A percentile compares a stretch with the other conserved stretches of the same genome.
Evolutionary conservation across 768 basidiomycete species (phyloP).

Genomic region (Phanerochaete sordida): DNA sequence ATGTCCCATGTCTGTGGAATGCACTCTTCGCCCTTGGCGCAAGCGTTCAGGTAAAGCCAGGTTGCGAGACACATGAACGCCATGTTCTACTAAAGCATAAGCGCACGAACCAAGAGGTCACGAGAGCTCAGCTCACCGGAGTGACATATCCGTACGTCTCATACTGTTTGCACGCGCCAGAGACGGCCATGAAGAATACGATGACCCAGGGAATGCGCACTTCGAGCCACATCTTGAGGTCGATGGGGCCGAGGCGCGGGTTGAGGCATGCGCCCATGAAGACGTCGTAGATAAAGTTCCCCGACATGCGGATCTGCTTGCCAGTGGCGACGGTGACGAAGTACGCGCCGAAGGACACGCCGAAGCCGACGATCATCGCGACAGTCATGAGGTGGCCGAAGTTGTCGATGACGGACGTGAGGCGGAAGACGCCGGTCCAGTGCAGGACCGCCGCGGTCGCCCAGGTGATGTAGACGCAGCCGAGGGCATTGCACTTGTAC

Average conservation of each 20-base stretch:
- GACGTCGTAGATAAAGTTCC: conserved; percentile 89
- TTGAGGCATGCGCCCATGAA: conserved; percentile 97
- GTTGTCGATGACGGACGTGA: conserved; percentile 93
- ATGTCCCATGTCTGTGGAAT: conserved; percentile 99
- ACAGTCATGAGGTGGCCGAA: conserved; percentile 96
- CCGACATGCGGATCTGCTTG: conserved; percentile 89
- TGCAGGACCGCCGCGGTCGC: conserved; percentile 73
- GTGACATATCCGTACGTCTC: conserved; percentile 90
- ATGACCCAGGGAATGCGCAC: conserved; percentile 97
- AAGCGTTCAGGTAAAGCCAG: conserved; percentile 95
- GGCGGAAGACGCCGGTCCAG: conserved; percentile 77
- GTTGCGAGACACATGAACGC: conserved; percentile 95
- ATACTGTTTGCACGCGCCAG: conserved; percentile 94
- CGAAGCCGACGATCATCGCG: conserved; percentile 88
- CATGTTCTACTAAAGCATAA: conserved; percentile 66
- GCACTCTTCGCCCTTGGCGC: conserved; percentile 91
- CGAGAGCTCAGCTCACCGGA: conserved; percentile 51
- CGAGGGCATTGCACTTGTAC: conserved; percentile 96
- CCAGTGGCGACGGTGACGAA: conserved; percentile 67
- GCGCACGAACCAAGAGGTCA: background rate
- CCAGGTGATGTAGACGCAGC: conserved; percentile 81
- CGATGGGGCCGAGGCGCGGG: conserved; percentile 86
- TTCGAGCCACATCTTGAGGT: conserved; percentile 99
- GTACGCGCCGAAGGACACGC: conserved; percentile 77
- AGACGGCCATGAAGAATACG: conserved; percentile 89